Base-by-base conservation (phyloP, 257 asterid species). In the Haberlea rhodopensis region DNA sequence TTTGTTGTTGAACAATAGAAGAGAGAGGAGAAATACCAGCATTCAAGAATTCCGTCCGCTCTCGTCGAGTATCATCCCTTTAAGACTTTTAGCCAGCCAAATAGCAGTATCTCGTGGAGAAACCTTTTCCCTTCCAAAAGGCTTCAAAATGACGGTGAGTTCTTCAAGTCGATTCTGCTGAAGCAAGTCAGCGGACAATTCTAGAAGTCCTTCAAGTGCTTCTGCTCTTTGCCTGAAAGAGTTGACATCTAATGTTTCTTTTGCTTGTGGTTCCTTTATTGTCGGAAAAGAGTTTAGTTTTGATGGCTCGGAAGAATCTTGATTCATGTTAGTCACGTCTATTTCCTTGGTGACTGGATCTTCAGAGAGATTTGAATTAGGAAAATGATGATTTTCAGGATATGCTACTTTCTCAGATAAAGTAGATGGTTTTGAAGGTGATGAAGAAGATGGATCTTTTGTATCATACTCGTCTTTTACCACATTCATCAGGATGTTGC, bases 71-170 rank as follows among this genome's bases (percentile, higher is more conserved):
- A 92, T 85, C 95, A 92, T 89, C 60, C 97, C 96, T 81, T 89
- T 92, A 19, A 92, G 90, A 72, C 97, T 92, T 66, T 76, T 92
- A 0, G 99, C 99, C 62, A 92, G 73, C 99, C 97, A 92, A 67
- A 92, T 92, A 7, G 99, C 99, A 11, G 99, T 92, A 67, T 92
- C 99, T 68, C 99, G 87, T 0, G 97, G 99, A 16, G 99, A 92
- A 16, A 92, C 99, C 84, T 89, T 92, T 48, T 85, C 91, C 75
- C 80, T 87, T 26, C 99, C 99, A 21, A 92, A 92, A 19, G 99
- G 99, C 73, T 85, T 89, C 67, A 92, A 63, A 28, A 92, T 95
- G 26, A 92, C 95, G 1, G 87, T 66, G 21, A 92, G 97, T 63
- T 92, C 99, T 75, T 85, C 96, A 6, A 92, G 73, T 81, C 99